Conservation (phyloP, 352 stramenopile species). For the Pythium grandisporangium region DNA sequence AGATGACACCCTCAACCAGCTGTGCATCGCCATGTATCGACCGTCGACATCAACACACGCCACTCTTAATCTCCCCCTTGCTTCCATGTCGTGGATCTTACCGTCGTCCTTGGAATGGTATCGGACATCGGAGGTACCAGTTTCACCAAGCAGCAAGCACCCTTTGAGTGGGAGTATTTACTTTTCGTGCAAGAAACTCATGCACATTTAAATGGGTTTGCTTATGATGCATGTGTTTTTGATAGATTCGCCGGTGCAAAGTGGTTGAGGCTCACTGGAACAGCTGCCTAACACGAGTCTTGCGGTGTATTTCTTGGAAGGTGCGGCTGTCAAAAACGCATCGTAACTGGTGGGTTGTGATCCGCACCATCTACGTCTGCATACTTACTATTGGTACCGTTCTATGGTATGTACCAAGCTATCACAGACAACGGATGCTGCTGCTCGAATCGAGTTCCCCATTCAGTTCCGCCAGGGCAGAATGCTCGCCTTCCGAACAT, state of each 20-base stretch:
- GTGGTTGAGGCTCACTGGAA: conserved; percentile 14
- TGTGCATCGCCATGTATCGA: conserved; percentile 17
- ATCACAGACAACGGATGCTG: background rate
- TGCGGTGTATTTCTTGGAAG: conserved; percentile 17
- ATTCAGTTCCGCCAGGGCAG: conserved; percentile 22
- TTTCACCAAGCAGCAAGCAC: no score
- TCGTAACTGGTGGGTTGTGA: no score
- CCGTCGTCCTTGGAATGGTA: conserved; percentile 11
- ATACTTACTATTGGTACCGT: no score
- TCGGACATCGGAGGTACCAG: conserved; percentile 4
- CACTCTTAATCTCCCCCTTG: conserved; percentile 7
- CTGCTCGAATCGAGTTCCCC: conserved; percentile 14
- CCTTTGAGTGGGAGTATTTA: no score
- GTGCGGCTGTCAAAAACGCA: no score
- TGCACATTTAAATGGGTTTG: no score
- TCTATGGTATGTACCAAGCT: no score
- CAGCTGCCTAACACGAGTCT: conserved; percentile 9
- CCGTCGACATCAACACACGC: conserved; percentile 1
- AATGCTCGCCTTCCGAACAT: conserved; percentile 23
- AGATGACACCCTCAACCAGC: conserved; percentile 8
- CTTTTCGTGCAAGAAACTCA: no score
- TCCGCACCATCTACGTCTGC: no score
- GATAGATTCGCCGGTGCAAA: conserved; percentile 16
- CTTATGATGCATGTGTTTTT: no score
- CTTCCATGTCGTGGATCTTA: conserved; percentile 10